Evolutionary conservation across 2,329 filamentous ascomycete species (phyloP).

Genomic region (Trichoderma sp.): DNA sequence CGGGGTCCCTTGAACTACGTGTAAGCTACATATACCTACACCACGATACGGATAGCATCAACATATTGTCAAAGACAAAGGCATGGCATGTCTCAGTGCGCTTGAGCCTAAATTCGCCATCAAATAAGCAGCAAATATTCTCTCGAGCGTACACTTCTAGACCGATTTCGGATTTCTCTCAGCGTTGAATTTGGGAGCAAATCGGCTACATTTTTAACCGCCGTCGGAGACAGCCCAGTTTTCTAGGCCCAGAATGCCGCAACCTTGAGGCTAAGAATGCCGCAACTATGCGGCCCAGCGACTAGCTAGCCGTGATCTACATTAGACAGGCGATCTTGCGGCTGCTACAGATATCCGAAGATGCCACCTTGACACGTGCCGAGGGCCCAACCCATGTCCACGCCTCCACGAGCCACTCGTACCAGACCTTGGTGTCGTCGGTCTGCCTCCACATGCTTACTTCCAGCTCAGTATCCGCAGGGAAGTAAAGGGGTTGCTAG

Average conservation of each 20-base stretch:
- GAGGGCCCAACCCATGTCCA: constrained; percentile 66
- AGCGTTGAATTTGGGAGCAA: neutral
- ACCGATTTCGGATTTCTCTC: constrained; percentile 13
- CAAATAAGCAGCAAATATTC: neutral
- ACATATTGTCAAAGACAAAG: neutral
- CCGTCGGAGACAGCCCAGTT: neutral
- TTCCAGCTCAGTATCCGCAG: constrained; percentile 80
- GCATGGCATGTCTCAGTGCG: neutral
- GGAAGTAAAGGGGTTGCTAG: constrained; percentile 81
- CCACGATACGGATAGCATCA: neutral
- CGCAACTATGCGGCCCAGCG: constrained; percentile 2
- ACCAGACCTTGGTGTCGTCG: constrained; percentile 95
- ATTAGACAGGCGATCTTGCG: constrained; percentile 71
- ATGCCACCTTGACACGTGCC: constrained; percentile 64
- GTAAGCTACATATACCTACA: neutral
- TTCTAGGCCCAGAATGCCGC: constrained; percentile 1
- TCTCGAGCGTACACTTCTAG: neutral
- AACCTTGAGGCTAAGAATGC: constrained; percentile 4
- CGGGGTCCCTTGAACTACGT: neutral
- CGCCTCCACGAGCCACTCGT: constrained; percentile 94
- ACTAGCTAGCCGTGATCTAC: constrained; percentile 42
- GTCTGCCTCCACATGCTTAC: constrained; percentile 96
- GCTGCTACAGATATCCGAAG: constrained; percentile 68
- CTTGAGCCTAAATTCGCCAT: neutral
- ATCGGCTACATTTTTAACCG: constrained; percentile 22